Evolutionary conservation across 2,329 filamentous ascomycete species (phyloP), one percentile per base, ranked within the genome.

Genomic region (Microdochium trichocladiopsis): DNA sequence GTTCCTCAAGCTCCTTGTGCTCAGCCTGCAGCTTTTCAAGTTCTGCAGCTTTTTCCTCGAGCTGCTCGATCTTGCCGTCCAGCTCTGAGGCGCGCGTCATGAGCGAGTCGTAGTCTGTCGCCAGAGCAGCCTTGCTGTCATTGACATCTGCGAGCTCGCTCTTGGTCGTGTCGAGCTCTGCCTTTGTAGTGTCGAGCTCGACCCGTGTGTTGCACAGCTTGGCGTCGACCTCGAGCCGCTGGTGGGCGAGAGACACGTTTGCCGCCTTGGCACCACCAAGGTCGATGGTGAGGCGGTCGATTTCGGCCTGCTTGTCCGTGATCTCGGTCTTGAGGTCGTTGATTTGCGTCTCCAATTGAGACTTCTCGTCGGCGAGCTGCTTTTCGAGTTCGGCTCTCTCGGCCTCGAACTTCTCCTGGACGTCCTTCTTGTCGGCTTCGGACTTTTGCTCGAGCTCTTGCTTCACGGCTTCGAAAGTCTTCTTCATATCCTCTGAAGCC

Each of bases 91-190:
- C 36, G 9, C 25, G n/a, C 3, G 16, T 41, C 47, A 68, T 72
- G 61, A 81, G 80, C 0, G 58, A 54, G 0, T 48, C 37, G 55
- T 81, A 82, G 49, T 77, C 59, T 50, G 83, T 72, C 0, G 62
- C 62, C 1, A 28, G 22, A 5, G 4, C 9, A 21, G 11, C 24
- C n/a, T n/a, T 48, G 47, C 12, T 48, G 47, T 4, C 24, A 10
- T 23, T 25, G 18, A 47, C 4, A 5, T 6, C 8, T 5, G 21
- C 25, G 23, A 25, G 12, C 12, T 28, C 47, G 6, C 23, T 14
- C 14, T 48, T n/a, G 47, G 25, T 16, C 9, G 8, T 4, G 4
- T 18, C 23, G 23, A 48, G 23, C 47, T 48, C 25, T 5, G 23
- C 23, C 23, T 18, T 25, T 6, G 47, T 14, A 5, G 47, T 9